phyloP scores from a whole-genome alignment of 2,329 filamentous ascomycete species.

The Aspergillus neotritici region DNA sequence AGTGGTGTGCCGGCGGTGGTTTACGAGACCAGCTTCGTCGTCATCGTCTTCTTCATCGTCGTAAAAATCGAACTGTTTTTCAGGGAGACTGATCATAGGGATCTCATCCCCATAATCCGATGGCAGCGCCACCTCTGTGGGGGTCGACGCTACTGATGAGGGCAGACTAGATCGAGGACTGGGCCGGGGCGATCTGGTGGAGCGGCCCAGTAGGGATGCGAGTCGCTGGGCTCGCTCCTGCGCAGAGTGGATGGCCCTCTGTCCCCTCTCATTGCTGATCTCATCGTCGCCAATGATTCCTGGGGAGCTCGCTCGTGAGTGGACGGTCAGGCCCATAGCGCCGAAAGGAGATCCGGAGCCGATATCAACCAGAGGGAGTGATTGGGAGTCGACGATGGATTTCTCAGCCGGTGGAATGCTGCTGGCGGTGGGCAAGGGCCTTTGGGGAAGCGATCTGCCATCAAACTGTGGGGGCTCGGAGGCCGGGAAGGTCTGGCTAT shows the following conservation, averaged over 20 bases:
- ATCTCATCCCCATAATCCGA: slow-evolving; percentile 32
- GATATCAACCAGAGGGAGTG: slow-evolving; percentile 21
- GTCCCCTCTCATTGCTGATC: slow-evolving; percentile 31
- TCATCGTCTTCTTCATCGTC: slow-evolving; percentile 27
- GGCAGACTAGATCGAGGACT: slow-evolving; percentile 24
- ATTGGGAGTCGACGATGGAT: slow-evolving; percentile 16
- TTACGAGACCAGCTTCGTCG: slow-evolving; percentile 24
- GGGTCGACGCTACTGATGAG: slow-evolving; percentile 27
- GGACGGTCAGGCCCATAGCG: slow-evolving; percentile 25
- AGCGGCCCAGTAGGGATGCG: slow-evolving; percentile 29
- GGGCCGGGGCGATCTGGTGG: slow-evolving; percentile 26
- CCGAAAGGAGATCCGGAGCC: slow-evolving; percentile 24
- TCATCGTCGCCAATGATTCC: slow-evolving; percentile 21
- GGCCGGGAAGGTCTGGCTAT: slow-evolving; percentile 18
- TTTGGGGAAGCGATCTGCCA: slow-evolving; percentile 27
- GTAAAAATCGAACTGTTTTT: slow-evolving; percentile 23
- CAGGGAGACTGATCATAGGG: slow-evolving; percentile 29
- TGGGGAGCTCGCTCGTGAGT: slow-evolving; percentile 20
- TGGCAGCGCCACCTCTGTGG: slow-evolving; percentile 21
- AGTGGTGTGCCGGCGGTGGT: slow-evolving; percentile 21
- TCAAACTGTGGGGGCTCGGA: slow-evolving; percentile 24
- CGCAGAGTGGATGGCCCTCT: slow-evolving; percentile 27
- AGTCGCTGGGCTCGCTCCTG: slow-evolving; percentile 32
- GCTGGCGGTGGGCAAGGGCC: slow-evolving; percentile 30
- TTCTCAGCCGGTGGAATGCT: slow-evolving; percentile 34